Evolutionary conservation across 352 stramenopile genomes (phyloP).

Genomic region (Globisporangium radiosum): DNA sequence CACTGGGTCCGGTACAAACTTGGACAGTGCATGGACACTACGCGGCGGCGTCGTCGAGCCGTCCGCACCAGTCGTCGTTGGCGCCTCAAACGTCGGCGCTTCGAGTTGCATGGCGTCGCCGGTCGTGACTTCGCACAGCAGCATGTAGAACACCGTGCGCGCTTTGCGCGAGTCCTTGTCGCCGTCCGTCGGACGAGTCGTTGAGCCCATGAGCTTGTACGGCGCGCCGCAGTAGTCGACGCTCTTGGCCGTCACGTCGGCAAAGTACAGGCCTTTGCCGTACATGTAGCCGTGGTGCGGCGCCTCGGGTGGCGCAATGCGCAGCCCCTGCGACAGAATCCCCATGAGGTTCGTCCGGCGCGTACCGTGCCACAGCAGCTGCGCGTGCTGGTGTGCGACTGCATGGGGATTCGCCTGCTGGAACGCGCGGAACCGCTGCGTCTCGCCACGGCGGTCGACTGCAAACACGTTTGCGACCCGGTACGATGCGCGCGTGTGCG

Average conservation of each 20-base stretch:
- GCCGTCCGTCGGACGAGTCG: neutral
- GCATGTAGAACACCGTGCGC: constrained; percentile 58
- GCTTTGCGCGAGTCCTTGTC: constrained; percentile 30
- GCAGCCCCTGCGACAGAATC: constrained; percentile 77
- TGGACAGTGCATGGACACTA: constrained; percentile 51
- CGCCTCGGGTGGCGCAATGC: constrained; percentile 81
- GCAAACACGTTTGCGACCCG: constrained; percentile 61
- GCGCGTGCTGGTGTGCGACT: constrained; percentile 30
- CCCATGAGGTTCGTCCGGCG: constrained; percentile 81
- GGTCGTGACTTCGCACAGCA: constrained; percentile 66
- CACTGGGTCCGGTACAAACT: constrained; percentile 42
- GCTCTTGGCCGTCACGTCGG: constrained; percentile 72
- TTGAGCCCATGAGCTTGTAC: constrained; percentile 36
- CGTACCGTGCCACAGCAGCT: constrained; percentile 84
- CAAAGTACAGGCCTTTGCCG: constrained; percentile 85
- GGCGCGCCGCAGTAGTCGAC: constrained; percentile 59
- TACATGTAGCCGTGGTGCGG: constrained; percentile 78
- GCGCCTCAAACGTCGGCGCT: constrained; percentile 22
- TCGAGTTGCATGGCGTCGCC: constrained; percentile 34
- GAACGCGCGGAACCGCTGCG: constrained; percentile 36
- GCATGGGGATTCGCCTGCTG: constrained; percentile 23
- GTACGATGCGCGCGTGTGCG: constrained; percentile 22
- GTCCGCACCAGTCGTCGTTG: neutral
- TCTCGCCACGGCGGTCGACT: constrained; percentile 55
- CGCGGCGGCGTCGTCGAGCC: constrained; percentile 35